Evolutionary conservation across 306 rosid genomes (phyloP).

Genomic region (Malus domestica): DNA sequence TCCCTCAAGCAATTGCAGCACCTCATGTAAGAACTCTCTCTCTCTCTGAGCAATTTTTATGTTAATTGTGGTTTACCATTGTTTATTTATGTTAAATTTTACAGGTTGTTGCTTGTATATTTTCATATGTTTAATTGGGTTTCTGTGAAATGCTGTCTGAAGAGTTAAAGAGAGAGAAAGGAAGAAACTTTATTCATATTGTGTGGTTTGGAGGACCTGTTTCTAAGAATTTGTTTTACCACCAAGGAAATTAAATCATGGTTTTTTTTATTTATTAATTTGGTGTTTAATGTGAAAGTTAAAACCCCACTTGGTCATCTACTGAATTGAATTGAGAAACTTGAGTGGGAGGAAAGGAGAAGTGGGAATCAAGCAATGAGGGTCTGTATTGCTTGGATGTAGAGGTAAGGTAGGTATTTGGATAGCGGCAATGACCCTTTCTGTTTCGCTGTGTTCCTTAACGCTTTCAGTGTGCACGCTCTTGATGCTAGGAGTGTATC

Average conservation of each 20-base stretch:
- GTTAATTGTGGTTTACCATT: not conserved
- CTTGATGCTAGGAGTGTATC: not conserved
- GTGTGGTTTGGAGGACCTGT: not conserved
- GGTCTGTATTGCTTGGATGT: not conserved
- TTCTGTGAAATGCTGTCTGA: not conserved
- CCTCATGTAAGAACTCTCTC: conserved; percentile 42
- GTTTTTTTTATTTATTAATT: not conserved
- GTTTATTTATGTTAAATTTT: not conserved
- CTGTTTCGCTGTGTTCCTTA: not conserved
- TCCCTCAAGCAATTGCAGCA: conserved; percentile 64
- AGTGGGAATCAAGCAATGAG: not conserved
- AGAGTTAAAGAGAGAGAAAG: not conserved
- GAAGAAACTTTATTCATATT: not conserved
- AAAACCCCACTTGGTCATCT: not conserved
- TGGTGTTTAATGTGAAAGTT: not conserved
- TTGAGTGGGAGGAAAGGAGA: not conserved
- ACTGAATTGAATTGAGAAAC: not conserved
- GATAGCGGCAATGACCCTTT: not conserved
- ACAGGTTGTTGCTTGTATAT: not conserved
- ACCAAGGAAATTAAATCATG: not conserved
- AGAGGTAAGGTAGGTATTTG: not conserved
- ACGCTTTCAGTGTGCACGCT: not conserved
- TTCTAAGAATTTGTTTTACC: not conserved
- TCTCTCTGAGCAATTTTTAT: not conserved
- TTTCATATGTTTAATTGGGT: not conserved